Conservation (phyloP, 2,329 filamentous ascomycete genomes). For the Aureobasidium sp. region DNA sequence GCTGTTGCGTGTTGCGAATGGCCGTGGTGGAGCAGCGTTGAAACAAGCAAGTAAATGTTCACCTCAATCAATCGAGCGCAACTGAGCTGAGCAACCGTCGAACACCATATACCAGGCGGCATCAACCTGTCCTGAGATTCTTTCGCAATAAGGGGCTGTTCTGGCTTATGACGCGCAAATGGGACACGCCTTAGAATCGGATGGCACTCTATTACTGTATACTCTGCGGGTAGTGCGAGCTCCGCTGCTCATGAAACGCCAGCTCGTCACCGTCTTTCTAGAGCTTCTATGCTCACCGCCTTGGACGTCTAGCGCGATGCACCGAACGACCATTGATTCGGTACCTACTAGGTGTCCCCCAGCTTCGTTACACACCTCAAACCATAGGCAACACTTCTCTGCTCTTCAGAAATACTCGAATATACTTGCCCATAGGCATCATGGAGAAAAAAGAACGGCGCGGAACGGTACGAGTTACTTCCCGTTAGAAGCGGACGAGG, state of each 20-base stretch:
- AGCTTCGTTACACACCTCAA: not conserved
- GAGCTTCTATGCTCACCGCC: constrained; percentile 7
- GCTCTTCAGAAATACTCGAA: not conserved
- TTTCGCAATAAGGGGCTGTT: not conserved
- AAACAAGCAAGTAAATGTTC: constrained; percentile 4
- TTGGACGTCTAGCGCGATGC: constrained; percentile 5
- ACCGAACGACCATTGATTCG: not conserved
- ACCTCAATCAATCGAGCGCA: not conserved
- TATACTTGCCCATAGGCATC: not conserved
- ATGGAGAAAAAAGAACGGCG: not conserved
- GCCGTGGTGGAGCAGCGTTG: constrained; percentile 2
- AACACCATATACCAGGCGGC: too few relatives aligned
- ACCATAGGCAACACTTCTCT: not conserved
- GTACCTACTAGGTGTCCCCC: not conserved
- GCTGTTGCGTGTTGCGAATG: not conserved
- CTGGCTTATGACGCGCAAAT: not conserved
- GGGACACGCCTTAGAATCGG: not conserved
- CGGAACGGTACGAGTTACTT: constrained; percentile 10
- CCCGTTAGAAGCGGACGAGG: not conserved
- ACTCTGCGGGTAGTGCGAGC: not conserved
- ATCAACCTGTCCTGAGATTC: not conserved
- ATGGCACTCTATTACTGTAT: not conserved
- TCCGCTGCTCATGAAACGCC: not conserved
- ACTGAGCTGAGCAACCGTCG: not conserved
- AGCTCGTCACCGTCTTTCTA: constrained; percentile 11